Evolutionary conservation across 2,329 filamentous ascomycete species (phyloP), one percentile per base, ranked within the genome.

Genomic region (Colletotrichum cuscutae): DNA sequence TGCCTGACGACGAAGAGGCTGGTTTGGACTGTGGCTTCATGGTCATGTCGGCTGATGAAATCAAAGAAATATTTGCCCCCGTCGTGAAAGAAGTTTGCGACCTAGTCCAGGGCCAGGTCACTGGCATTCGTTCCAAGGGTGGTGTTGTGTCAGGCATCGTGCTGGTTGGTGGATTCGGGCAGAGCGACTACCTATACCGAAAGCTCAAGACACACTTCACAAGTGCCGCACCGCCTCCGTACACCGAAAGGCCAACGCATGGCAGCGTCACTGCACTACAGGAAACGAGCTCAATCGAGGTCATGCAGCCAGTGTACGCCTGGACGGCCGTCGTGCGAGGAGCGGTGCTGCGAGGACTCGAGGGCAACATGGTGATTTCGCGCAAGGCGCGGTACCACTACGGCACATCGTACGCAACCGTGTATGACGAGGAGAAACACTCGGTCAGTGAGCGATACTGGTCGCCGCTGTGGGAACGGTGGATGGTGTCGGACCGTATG

Each of bases 401-500:
- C 78, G 94, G 94, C 28, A 95, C 93, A 5, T 93, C 91, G 28
- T 95, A 95, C 81, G 93, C 94, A 0, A 95, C 93, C 0, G 92
- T 94, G 0, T 96, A 94, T 79, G 93, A 95, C 76, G 92, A 94
- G 78, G 87, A 89, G 61, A 93, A 92, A 79, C 94, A 96, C 80
- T 89, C 89, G 4, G 89, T 94, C 6, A 89, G 86, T 56, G 93
- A 95, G 80, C 85, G 93, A 63, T 95, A 95, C 79, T 95, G 93
- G 93, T 93, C 90, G 76, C 93, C 92, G 6, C 81, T 95, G 28
- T 95, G 93, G 93, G 93, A 95, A 83, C 83, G 93, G 61, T 95
- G 92, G 93, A 95, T 95, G 93, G 93, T 95, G 7, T 91, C 89
- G 58, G 92, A 95, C 80, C 88, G 93, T 60, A 95, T 96, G 93